phyloP scores from a whole-genome alignment of 1,284 basidiomycete species.

The Mycosarcoma maydis region DNA sequence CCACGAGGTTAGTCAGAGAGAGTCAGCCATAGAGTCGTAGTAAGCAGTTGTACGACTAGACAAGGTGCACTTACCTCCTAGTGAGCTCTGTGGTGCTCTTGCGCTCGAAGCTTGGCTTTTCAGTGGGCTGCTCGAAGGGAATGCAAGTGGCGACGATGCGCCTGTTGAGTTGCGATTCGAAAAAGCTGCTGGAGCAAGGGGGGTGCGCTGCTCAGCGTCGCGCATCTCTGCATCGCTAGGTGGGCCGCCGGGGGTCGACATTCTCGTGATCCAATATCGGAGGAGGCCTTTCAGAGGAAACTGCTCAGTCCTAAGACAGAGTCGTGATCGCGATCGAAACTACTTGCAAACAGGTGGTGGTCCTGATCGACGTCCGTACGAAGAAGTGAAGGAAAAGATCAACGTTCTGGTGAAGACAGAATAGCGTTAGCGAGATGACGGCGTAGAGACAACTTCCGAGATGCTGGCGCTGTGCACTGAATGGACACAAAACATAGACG shows the following conservation, averaged over 20 bases:
- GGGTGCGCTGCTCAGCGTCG: slow-evolving; percentile 42
- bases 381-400: neutral
- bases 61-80: slow-evolving; percentile 33
- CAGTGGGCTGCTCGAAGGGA: slow-evolving; percentile 61
- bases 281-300: neutral
- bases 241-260: slow-evolving; percentile 48
- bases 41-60: neutral
- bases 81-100: slow-evolving; percentile 28
- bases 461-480: neutral
- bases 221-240: slow-evolving; percentile 45
- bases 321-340: neutral
- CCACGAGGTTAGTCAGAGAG: too few species aligned
- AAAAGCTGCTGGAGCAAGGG: slow-evolving; percentile 38
- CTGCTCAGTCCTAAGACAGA: too few species aligned
- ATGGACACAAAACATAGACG: too few species aligned
- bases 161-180: slow-evolving; percentile 32
- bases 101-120: slow-evolving; percentile 41
- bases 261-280: slow-evolving; percentile 5
- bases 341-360: neutral
- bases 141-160: slow-evolving; percentile 54
- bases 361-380: neutral
- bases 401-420: neutral
- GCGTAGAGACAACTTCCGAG: neutral
- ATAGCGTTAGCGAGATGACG: neutral
- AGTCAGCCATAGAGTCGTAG: too few species aligned